A percentile compares a stretch with the other conserved stretches of the same genome.
phyloP scores from a whole-genome alignment of 192 early-diverging fungal genomes.

The Umbelopsis isabellina region DNA sequence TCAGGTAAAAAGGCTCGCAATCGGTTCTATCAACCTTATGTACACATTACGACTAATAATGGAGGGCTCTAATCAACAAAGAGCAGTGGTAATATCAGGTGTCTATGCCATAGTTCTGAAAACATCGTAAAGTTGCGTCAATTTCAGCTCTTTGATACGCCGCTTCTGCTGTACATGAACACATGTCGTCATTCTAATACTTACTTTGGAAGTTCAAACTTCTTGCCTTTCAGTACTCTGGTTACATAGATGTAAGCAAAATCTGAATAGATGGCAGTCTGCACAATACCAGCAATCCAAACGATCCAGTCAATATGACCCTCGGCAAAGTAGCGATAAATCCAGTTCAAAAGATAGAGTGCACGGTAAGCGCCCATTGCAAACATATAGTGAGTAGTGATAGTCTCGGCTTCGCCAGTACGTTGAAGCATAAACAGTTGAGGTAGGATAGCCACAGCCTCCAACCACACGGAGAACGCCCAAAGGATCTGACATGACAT shows the following conservation, averaged over 20 bases:
- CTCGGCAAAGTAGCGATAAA: constrained; percentile 83
- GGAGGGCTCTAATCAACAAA: neutral
- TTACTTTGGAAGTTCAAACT: constrained; percentile 68
- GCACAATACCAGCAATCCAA: constrained; percentile 88
- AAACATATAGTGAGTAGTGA: constrained; percentile 99
- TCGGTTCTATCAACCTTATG: constrained; percentile 23
- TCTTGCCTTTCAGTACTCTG: constrained; percentile 71
- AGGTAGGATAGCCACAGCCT: constrained; percentile 96
- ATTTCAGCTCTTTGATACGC: constrained; percentile 7
- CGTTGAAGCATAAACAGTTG: constrained; percentile 97
- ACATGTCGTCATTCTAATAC: neutral
- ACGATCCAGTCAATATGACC: constrained; percentile 82
- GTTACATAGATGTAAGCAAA: constrained; percentile 93
- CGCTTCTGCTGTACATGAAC: neutral
- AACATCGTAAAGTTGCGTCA: neutral
- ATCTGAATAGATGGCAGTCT: constrained; percentile 95
- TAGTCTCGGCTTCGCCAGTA: constrained; percentile 98
- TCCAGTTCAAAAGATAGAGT: constrained; percentile 92
- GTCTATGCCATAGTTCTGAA: neutral
- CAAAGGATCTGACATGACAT: constrained; percentile 74
- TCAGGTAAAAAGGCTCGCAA: constrained; percentile 1
- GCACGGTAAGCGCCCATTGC: constrained; percentile 92
- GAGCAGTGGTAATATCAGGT: neutral
- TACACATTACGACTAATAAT: constrained; percentile 18
- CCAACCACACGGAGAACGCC: constrained; percentile 97